Conservation (phyloP, 805 yeast genomes). For the Candida ortonii region DNA sequence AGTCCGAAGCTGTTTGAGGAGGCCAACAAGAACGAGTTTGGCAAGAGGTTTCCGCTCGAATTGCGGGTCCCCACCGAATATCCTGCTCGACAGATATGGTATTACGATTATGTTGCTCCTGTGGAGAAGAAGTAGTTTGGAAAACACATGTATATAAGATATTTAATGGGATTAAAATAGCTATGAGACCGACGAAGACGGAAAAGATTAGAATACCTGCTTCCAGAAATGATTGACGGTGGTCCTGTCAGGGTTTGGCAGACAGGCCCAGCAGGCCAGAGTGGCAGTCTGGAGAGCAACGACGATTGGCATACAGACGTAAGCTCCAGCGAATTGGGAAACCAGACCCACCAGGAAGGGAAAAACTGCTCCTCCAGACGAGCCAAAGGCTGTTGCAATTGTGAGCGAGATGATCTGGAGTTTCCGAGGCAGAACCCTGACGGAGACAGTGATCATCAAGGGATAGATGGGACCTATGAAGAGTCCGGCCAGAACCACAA, state of each 20-base stretch:
- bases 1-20: conserved; percentile 55
- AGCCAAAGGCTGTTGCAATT: conserved; percentile 53
- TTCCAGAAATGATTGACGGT: conserved; percentile 27
- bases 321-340: conserved; percentile 45
- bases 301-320: conserved; percentile 47
- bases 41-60: conserved; percentile 75
- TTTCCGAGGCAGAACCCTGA: conserved; percentile 47
- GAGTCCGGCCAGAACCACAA: conserved; percentile 51
- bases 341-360: conserved; percentile 53
- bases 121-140: conserved; percentile 16
- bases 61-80: conserved; percentile 84
- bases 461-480: conserved; percentile 67
- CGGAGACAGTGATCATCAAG: conserved; percentile 44
- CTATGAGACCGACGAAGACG: no score
- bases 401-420: conserved; percentile 50
- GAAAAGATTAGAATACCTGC: conserved; percentile 11
- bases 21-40: conserved; percentile 57
- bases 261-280: conserved; percentile 37
- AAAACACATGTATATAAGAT: conserved; percentile 2
- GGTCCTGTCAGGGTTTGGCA: conserved; percentile 43
- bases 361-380: conserved; percentile 55
- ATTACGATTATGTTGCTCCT: conserved; percentile 44
- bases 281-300: conserved; percentile 37
- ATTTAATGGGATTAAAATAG: background rate
- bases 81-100: conserved; percentile 84